Percentiles rank a stretch among this genome's conserved stretches.
phyloP scores from a whole-genome alignment of 495 filamentous ascomycete species.

The Margaritispora aquatica region DNA sequence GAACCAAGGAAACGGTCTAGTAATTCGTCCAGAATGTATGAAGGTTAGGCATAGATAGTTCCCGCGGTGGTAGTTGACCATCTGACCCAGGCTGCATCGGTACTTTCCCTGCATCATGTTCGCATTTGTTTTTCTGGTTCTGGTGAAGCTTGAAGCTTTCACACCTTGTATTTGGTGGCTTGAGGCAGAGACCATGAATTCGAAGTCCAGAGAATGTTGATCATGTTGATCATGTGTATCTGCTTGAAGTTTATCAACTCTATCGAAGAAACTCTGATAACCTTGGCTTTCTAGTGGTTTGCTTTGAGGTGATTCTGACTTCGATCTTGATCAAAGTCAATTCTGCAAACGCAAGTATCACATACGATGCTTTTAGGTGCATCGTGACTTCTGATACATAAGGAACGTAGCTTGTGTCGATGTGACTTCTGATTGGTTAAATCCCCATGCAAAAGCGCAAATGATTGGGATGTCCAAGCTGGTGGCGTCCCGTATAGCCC shows the following conservation, averaged over 20 bases:
- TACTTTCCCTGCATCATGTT: not conserved
- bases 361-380: not conserved
- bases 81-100: not conserved
- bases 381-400: not conserved
- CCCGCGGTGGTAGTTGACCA: too few species aligned
- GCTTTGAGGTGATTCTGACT: too few species aligned
- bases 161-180: not conserved
- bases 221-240: conserved; percentile 31
- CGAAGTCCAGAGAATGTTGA: conserved; percentile 33
- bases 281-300: not conserved
- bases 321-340: too few species aligned
- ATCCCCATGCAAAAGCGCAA: not conserved
- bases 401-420: not conserved
- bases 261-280: not conserved
- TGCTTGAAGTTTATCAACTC: not conserved
- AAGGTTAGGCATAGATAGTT: not conserved
- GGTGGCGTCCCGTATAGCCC: not conserved
- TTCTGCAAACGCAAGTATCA: not conserved
- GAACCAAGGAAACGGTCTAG: not conserved
- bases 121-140: not conserved
- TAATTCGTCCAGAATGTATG: not conserved
- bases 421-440: not conserved
- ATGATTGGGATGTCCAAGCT: not conserved
- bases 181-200: conserved; percentile 20
- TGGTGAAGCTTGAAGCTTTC: not conserved